These are phyloP conservation scores for Pelomyxa schiedti DNA, from an alignment of 78 protist genomes.

Conservation along the genomic window DNA sequence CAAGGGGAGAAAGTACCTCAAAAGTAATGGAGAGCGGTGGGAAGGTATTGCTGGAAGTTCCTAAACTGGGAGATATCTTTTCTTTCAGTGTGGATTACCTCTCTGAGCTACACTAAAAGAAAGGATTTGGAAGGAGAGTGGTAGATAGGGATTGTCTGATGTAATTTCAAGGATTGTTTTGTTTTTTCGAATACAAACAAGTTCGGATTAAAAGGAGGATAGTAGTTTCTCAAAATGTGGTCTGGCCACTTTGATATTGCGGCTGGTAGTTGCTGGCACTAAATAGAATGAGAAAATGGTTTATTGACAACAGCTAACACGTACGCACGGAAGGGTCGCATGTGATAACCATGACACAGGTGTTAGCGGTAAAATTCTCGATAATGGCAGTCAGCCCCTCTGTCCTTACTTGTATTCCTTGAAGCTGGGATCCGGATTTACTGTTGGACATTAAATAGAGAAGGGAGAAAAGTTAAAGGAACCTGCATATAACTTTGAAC, in stretches of 20 bases:
- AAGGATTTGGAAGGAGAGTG: too few species aligned
- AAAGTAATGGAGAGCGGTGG: too few species aligned
- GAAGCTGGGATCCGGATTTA: constrained; percentile 40
- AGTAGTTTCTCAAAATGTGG: constrained; percentile 53
- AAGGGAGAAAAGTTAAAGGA: neutral
- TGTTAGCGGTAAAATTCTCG: constrained; percentile 87
- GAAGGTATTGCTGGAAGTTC: too few species aligned
- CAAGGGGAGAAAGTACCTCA: too few species aligned
- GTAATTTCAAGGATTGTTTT: neutral
- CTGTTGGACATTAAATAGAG: neutral
- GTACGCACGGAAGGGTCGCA: constrained; percentile 64
- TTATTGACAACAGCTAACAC: neutral
- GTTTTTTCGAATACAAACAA: constrained; percentile 37
- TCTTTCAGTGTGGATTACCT: too few species aligned
- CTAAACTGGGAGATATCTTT: too few species aligned
- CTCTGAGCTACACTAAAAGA: too few species aligned
- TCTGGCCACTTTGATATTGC: constrained; percentile 48
- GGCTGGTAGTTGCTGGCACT: constrained; percentile 45
- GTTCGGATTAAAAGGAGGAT: too few species aligned
- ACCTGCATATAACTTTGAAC: constrained; percentile 81
- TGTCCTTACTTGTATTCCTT: constrained; percentile 58
- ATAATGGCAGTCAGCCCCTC: constrained; percentile 75
- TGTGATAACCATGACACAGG: constrained; percentile 89
- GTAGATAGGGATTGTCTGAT: too few species aligned
- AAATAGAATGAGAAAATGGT: neutral